Evolutionary conservation across 495 filamentous ascomycete genomes (phyloP).

Genomic region (Tuber borchii): DNA sequence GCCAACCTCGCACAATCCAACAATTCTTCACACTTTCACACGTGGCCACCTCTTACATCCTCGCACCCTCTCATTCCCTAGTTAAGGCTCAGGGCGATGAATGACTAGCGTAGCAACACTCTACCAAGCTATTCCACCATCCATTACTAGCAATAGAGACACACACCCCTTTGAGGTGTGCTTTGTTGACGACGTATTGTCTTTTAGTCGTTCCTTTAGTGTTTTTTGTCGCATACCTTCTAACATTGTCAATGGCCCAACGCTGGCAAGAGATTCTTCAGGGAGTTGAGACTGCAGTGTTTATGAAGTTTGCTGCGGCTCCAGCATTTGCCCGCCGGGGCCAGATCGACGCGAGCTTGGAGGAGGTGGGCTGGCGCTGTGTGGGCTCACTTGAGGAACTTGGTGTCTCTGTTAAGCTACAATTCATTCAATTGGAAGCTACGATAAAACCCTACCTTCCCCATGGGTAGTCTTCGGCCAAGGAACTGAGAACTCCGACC

Average conservation of each 20-base stretch:
- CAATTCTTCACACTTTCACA: no score
- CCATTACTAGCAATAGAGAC: no score
- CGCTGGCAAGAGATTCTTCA: constrained; percentile 29
- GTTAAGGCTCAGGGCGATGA: no score
- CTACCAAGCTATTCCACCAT: no score
- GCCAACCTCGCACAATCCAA: no score
- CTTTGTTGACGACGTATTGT: constrained; percentile 19
- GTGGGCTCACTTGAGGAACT: constrained; percentile 21
- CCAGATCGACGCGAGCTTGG: constrained; percentile 28
- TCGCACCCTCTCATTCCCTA: no score
- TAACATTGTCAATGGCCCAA: constrained; percentile 1
- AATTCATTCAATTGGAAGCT: constrained; percentile 26
- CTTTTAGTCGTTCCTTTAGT: not conserved
- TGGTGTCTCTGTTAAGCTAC: constrained; percentile 32
- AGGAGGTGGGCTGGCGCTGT: constrained; percentile 25
- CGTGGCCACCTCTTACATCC: no score
- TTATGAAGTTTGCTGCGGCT: constrained; percentile 30
- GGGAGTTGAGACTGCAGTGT: constrained; percentile 25
- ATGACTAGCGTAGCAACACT: no score
- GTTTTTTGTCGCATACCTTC: not conserved
- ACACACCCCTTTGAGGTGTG: constrained; percentile 29
- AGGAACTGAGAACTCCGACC: constrained; percentile 7
- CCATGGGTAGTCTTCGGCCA: constrained; percentile 8
- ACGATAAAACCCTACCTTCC: constrained; percentile 18
- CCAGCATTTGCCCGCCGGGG: constrained; percentile 18